phyloP scores from a whole-genome alignment of 805 yeast genomes.

The Metschnikowia baotianmanensis region DNA sequence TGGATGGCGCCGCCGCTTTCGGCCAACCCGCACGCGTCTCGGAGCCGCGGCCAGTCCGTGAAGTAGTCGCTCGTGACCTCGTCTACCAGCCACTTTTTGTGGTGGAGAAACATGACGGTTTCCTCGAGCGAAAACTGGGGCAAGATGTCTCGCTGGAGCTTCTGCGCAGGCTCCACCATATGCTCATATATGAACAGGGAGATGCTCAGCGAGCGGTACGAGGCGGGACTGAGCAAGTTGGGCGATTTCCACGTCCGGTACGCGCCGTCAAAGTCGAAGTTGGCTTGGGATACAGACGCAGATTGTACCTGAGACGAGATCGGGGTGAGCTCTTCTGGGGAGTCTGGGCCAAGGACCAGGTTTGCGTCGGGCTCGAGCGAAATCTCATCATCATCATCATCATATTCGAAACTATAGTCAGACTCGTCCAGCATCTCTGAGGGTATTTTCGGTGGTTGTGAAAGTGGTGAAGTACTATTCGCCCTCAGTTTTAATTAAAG shows the following conservation, averaged over 20 bases:
- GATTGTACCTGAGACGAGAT: conserved; percentile 1
- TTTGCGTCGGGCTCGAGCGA: conserved; percentile 3
- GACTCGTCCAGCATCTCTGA: conserved; percentile 13
- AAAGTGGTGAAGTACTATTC: not conserved
- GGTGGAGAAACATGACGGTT: conserved; percentile 34
- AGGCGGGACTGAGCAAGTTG: conserved; percentile 8
- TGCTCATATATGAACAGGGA: conserved; percentile 24
- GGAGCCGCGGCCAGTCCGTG: conserved; percentile 28
- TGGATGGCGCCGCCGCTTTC: not conserved
- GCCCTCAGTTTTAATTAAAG: not conserved
- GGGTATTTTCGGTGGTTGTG: not conserved
- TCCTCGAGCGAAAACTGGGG: conserved; percentile 32
- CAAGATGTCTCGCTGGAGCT: conserved; percentile 24
- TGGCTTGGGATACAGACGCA: not conserved
- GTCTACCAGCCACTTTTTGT: conserved; percentile 39
- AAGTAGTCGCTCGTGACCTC: conserved; percentile 37
- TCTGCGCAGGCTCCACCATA: conserved; percentile 23
- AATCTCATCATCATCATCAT: conserved; percentile 25
- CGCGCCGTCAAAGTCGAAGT: not conserved
- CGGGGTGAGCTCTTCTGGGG: not conserved
- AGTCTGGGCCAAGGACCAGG: not conserved
- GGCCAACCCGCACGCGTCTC: conserved; percentile 29
- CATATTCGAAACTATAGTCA: conserved; percentile 22
- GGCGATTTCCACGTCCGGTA: conserved; percentile 10
- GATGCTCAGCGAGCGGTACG: conserved; percentile 12